Evolutionary conservation across 441 rosid genomes (phyloP), one percentile per base, ranked within the genome.

Genomic region (Theobroma grandiflorum): DNA sequence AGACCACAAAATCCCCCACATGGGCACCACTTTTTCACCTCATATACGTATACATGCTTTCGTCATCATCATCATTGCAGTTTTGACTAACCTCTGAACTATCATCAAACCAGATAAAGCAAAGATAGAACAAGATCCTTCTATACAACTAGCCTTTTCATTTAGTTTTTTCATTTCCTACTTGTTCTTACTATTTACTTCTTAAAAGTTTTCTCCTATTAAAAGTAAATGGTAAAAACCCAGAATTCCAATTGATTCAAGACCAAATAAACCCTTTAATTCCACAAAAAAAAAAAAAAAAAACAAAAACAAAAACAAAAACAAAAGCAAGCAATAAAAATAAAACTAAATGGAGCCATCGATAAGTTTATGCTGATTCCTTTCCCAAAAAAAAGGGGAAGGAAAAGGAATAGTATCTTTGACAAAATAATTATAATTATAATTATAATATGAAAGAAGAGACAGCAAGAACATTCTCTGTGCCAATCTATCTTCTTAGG

Each of bases 331-430:
- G 22, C 0, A 7, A 18, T 10, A 31, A 26, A 26, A 26, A 26
- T 62, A 12, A 62, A 62, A 37, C 38, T 12, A 31, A 31, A 62
- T 33, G 37, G 37, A 59, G 15, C 31, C 0, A 12, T 14, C 0
- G 18, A 55, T 45, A 68, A 68, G 22, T 3, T 31, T 55, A 47
- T 71, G 75, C 16, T 71, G 35, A 52, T 72, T 52, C 0, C 15
- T 52, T 35, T 35, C 47, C 47, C 45, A 52, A 31, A 15, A 49
- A 71, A 47, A 50, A 26, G 26, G 15, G 3, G 58, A 43, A 12
- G 2, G 40, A 8, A 62, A 66, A 26, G 57, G 82, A 77, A 82
- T 67, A 64, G 47, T 18, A 74, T 79, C 45, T 79, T 65, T 31
- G n/a, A 38, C n/a, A 47, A 16, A 38, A 40, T 26, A 77, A 57